Evolutionary conservation across 108 stramenopile species (phyloP).

Genomic region (Skeletonema costatum): DNA sequence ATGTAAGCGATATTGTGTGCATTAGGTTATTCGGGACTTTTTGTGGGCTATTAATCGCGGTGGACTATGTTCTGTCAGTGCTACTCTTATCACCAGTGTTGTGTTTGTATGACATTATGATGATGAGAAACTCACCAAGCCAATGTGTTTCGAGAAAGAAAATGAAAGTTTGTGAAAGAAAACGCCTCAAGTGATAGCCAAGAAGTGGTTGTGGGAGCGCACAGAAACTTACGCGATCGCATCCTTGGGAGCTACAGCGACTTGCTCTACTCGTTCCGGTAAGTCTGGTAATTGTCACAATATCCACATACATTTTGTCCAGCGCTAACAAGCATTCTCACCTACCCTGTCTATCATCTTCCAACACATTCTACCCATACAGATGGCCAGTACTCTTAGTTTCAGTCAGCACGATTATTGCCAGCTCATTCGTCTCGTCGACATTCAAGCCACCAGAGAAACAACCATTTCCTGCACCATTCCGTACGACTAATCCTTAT

Average conservation of each 20-base stretch:
- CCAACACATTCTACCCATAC: too few relatives aligned
- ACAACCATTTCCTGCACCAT: constrained; percentile 35
- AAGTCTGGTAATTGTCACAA: too few relatives aligned
- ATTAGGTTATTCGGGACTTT: constrained; percentile 53
- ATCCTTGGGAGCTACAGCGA: constrained; percentile 31
- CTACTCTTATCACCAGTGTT: too few relatives aligned
- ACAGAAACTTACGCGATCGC: constrained; percentile 32
- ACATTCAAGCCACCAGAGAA: constrained; percentile 41
- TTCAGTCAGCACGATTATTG: constrained; percentile 19
- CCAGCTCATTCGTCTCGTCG: constrained; percentile 27
- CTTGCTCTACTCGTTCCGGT: constrained; percentile 40
- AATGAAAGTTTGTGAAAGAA: background rate
- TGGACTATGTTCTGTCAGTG: constrained; percentile 26
- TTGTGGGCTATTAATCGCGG: constrained; percentile 52
- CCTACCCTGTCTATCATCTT: too few relatives aligned
- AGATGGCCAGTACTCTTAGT: constrained; percentile 23
- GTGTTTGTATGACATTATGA: too few relatives aligned
- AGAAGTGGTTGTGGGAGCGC: too few relatives aligned
- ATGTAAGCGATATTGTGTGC: constrained; percentile 52
- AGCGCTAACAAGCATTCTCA: too few relatives aligned
- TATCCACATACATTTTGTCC: too few relatives aligned
- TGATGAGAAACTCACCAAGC: background rate
- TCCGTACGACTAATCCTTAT: constrained; percentile 21
- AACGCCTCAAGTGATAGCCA: too few relatives aligned
- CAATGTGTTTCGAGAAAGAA: background rate